A percentile compares a stretch with the other conserved stretches of the same genome.
phyloP scores from a whole-genome alignment of 1,139 yeast genomes.

The Hemisphaericaspora xylanilytica region DNA sequence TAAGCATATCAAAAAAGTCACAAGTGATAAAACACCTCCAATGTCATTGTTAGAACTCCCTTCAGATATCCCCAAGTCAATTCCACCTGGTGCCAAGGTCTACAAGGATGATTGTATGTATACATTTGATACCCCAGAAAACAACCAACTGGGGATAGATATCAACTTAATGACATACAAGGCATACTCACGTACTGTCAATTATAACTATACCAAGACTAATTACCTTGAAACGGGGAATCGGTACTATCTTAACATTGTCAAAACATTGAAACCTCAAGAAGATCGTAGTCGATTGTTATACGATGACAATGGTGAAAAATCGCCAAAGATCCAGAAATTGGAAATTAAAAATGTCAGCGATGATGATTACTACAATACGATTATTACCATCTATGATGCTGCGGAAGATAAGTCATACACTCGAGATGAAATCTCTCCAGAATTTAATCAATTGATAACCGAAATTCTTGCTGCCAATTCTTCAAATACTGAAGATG shows the following conservation, averaged over 20 bases:
- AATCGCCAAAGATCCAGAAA: slow-evolving; percentile 60
- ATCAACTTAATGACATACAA: slow-evolving; percentile 67
- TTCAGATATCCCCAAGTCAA: slow-evolving; percentile 17
- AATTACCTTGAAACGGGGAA: slow-evolving; percentile 56
- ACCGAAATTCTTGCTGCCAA: slow-evolving; percentile 57
- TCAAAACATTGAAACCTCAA: slow-evolving; percentile 43
- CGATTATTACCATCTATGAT: slow-evolving; percentile 46
- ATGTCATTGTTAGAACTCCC: slow-evolving; percentile 20
- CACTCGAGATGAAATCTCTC: slow-evolving; percentile 22
- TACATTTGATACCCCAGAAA: slow-evolving; percentile 72
- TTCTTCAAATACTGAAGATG: slow-evolving; percentile 66
- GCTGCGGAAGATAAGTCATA: slow-evolving; percentile 24
- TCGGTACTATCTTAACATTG: slow-evolving; percentile 54
- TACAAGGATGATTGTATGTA: slow-evolving; percentile 84
- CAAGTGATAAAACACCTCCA: too few species aligned
- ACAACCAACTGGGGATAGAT: slow-evolving; percentile 59
- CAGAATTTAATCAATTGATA: slow-evolving; percentile 30
- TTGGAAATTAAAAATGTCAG: slow-evolving; percentile 69
- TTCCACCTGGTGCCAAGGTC: slow-evolving; percentile 34
- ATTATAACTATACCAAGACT: slow-evolving; percentile 49
- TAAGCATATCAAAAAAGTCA: neutral
- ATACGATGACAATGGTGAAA: slow-evolving; percentile 28
- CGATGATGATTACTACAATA: slow-evolving; percentile 68
- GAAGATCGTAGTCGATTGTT: slow-evolving; percentile 19
- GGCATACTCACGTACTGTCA: slow-evolving; percentile 55